Evolutionary conservation across 306 rosid genomes (phyloP).

Genomic region (Crotalaria pallida): DNA sequence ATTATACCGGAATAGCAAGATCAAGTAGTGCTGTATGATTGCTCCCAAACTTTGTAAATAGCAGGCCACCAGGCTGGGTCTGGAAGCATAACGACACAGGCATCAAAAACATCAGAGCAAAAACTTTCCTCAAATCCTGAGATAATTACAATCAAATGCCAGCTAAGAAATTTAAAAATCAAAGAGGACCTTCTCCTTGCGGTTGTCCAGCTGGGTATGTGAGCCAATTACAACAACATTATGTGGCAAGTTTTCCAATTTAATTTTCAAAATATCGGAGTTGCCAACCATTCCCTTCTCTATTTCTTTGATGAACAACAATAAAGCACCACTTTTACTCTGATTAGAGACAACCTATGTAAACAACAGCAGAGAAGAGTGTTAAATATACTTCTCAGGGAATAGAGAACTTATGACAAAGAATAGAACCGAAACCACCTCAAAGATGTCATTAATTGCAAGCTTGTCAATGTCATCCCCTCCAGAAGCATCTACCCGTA

Average conservation of each 20-base stretch:
- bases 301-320: constrained; percentile 83
- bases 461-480: constrained; percentile 70
- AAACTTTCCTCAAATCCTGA: background rate
- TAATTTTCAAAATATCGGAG: constrained; percentile 68
- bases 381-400: constrained; percentile 20
- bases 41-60: constrained; percentile 89
- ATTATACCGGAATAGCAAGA: constrained; percentile 93
- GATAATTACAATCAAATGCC: background rate
- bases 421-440: constrained; percentile 41
- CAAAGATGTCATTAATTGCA: constrained; percentile 79
- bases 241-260: constrained; percentile 67
- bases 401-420: constrained; percentile 8
- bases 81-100: constrained; percentile 27
- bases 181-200: constrained; percentile 79
- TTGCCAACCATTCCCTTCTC: constrained; percentile 76
- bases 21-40: constrained; percentile 93
- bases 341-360: constrained; percentile 55
- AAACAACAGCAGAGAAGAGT: background rate
- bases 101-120: constrained; percentile 14
- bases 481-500: constrained; percentile 62
- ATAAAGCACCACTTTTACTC: constrained; percentile 58
- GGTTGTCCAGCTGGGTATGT: constrained; percentile 74
- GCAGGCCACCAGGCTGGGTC: constrained; percentile 92
- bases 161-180: constrained; percentile 14
- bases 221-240: constrained; percentile 87